Evolutionary conservation across 805 yeast genomes (phyloP).

Genomic region (Metschnikowia matae): DNA sequence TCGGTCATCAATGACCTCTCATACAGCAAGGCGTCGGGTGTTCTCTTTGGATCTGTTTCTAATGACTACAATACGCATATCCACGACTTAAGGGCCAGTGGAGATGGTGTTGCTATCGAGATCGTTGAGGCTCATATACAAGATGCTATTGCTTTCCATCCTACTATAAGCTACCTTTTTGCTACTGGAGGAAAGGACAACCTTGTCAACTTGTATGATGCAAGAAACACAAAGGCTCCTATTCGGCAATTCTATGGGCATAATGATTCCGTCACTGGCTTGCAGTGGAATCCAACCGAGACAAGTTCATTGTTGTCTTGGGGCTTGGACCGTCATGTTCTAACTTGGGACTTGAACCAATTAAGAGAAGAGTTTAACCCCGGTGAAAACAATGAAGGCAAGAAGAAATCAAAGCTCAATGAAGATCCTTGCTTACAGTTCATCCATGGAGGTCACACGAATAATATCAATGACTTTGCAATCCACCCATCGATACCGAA

Average conservation of each 20-base stretch:
- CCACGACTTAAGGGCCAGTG: slow-evolving; percentile 48
- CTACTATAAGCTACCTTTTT: slow-evolving; percentile 47
- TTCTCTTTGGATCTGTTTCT: slow-evolving; percentile 62
- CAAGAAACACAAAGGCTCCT: slow-evolving; percentile 57
- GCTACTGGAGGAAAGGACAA: slow-evolving; percentile 81
- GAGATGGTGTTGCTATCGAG: slow-evolving; percentile 40
- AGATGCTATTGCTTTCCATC: slow-evolving; percentile 66
- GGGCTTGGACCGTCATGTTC: slow-evolving; percentile 64
- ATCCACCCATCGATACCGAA: slow-evolving; percentile 61
- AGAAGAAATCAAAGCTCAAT: slow-evolving; percentile 46
- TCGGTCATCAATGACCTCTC: slow-evolving; percentile 66
- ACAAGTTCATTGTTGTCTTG: slow-evolving; percentile 53
- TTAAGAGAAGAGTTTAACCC: slow-evolving; percentile 50
- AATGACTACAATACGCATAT: slow-evolving; percentile 64
- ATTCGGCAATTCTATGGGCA: slow-evolving; percentile 69
- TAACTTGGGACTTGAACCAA: slow-evolving; percentile 68
- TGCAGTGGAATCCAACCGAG: slow-evolving; percentile 46
- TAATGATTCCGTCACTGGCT: slow-evolving; percentile 36
- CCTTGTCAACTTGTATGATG: slow-evolving; percentile 69
- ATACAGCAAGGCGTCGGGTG: slow-evolving; percentile 44
- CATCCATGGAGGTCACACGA: slow-evolving; percentile 86
- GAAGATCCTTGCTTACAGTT: slow-evolving; percentile 75
- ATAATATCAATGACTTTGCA: slow-evolving; percentile 59
- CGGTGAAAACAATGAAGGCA: slow-evolving; percentile 33
- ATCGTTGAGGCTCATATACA: slow-evolving; percentile 52